These are phyloP conservation scores for Arthrobotrys megalospora DNA, from an alignment of 2,329 filamentous ascomycete genomes.

Conservation along the genomic window DNA sequence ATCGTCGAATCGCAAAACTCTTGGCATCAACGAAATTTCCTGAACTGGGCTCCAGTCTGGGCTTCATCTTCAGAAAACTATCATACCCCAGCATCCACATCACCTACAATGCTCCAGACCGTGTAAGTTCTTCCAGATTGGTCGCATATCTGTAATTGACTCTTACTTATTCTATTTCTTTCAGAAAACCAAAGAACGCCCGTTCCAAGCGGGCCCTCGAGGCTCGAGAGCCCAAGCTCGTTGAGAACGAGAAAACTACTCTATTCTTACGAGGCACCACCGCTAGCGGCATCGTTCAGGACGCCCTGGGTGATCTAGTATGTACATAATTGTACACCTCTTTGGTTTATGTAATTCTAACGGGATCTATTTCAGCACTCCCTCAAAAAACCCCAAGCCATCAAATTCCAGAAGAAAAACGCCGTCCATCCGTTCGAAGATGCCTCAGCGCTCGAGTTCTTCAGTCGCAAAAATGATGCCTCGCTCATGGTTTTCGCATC, in stretches of 20 bases:
- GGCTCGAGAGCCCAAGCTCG: conserved; percentile 87
- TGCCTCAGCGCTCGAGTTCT: conserved; percentile 88
- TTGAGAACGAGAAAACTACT: conserved; percentile 91
- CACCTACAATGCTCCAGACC: conserved; percentile 55
- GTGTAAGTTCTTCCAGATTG: conserved; percentile 26
- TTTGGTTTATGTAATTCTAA: neutral
- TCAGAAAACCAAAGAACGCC: conserved; percentile 80
- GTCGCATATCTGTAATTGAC: conserved; percentile 26
- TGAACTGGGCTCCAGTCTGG: conserved; percentile 36
- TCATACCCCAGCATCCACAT: conserved; percentile 29
- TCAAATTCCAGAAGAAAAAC: conserved; percentile 98
- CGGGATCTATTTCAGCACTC: conserved; percentile 71
- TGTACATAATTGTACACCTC: neutral
- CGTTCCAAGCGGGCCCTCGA: conserved; percentile 96
- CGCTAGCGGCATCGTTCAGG: conserved; percentile 85
- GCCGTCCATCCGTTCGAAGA: conserved; percentile 95
- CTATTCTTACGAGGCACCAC: conserved; percentile 90
- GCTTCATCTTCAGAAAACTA: neutral
- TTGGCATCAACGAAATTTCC: conserved; percentile 60
- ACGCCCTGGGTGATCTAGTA: conserved; percentile 83
- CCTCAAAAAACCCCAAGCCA: conserved; percentile 84
- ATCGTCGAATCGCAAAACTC: neutral
- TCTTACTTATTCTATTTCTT: conserved; percentile 19
- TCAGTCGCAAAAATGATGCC: conserved; percentile 95
- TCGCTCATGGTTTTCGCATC: conserved; percentile 86